Conservation (phyloP, 257 asterid species). For the Eustoma russellianum region DNA sequence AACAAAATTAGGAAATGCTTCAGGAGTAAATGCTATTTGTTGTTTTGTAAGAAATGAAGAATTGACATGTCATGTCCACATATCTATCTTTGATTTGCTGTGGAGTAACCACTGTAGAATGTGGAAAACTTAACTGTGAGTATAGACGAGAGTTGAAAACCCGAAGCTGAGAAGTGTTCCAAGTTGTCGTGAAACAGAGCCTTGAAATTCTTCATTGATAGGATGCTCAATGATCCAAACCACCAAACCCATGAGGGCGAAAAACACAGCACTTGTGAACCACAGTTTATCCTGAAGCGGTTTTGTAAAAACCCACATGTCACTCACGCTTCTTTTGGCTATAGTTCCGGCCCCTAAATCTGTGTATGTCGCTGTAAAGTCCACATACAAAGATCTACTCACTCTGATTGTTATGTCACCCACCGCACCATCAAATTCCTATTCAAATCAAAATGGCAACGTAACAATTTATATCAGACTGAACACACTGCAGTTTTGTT, state of each 20-base stretch:
- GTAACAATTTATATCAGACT: too few relatives aligned
- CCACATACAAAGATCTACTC: constrained; percentile 14
- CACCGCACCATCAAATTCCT: constrained; percentile 19
- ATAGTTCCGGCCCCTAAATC: constrained; percentile 14
- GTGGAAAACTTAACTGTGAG: constrained; percentile 24
- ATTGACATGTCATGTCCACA: too few relatives aligned
- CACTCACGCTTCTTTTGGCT: neutral
- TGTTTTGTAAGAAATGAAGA: too few relatives aligned
- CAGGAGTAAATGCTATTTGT: too few relatives aligned
- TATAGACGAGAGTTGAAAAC: constrained; percentile 20
- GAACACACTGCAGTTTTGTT: too few relatives aligned
- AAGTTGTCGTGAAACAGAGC: constrained; percentile 12
- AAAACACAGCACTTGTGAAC: constrained; percentile 10
- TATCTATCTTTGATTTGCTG: too few relatives aligned
- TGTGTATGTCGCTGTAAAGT: constrained; percentile 21
- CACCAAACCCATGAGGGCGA: constrained; percentile 14
- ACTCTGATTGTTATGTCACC: constrained; percentile 19
- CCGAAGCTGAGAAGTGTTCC: constrained; percentile 23
- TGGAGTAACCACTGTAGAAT: too few relatives aligned
- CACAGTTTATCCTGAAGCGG: constrained; percentile 17
- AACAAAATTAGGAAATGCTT: too few relatives aligned
- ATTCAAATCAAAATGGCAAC: neutral
- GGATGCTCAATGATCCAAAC: constrained; percentile 29
- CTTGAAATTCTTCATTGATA: constrained; percentile 18
- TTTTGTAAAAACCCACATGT: constrained; percentile 19